Evolutionary conservation across 768 basidiomycete genomes (phyloP), one percentile per base, ranked within the genome.

Genomic region (Pisolithus sp.): DNA sequence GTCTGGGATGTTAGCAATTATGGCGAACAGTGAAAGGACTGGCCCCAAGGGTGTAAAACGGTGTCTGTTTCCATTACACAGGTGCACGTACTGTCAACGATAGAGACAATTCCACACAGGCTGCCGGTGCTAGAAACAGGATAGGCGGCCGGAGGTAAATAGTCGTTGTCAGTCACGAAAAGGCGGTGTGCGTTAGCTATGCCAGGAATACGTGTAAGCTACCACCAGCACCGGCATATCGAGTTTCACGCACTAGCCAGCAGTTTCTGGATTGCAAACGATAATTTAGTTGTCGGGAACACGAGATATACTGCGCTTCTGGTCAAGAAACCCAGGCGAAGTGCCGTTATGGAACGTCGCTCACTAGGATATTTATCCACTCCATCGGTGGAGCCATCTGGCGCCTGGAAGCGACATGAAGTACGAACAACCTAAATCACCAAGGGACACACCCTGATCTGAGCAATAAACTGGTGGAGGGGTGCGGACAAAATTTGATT

Each of bases 1-100:
- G 56, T 85, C 77, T 2, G 82, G 73, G 34, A 92, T 76, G 54
- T 85, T 82, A 47, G 86, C 88, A 40, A 85, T 66, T 43, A 77
- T 83, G 0, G 88, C 89, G 62, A 92, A 92, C 24, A 87, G 70
- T 3, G 88, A 88, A 24, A 92, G 78, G 46, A 90, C 89, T 89
- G 53, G 34, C 46, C 40, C 48, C 47, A 41, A 38, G 28, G 13
- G 23, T 12, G 26, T 24, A 18, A 51, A 39, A 21, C n/a, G 21
- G 15, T 45, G 21, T 31, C 12, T 34, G 6, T 34, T 26, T 9
- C 28, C 26, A 4, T 7, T 45, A n/a, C 42, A 34, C 13, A 20
- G 13, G 45, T 34, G 28, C 4, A 72, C 82, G 53, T 60, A 91
- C 89, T 82, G 62, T 92, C 89, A 21, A 89, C 86, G 53, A 86